Percentiles rank a stretch among this genome's conserved stretches.
Conservation (phyloP, 2,329 filamentous ascomycete genomes). For the Nigrospora osmanthi region DNA sequence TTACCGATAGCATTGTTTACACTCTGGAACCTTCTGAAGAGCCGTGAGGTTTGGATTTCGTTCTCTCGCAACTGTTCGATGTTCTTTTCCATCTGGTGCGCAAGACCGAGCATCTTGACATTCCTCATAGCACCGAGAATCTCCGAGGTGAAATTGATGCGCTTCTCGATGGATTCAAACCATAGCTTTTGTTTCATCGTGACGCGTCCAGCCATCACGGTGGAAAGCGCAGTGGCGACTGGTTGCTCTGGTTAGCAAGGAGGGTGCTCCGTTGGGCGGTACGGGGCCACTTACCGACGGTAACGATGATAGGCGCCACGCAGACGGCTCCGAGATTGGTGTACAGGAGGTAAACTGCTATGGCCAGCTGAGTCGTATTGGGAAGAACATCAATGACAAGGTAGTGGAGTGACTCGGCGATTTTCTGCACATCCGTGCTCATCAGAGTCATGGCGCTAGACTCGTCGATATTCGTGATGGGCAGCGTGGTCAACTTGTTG, state of each 20-base stretch:
- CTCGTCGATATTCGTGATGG: not conserved
- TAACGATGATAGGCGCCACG: constrained; percentile 5
- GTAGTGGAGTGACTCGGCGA: constrained; percentile 3
- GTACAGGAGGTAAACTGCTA: constrained; percentile 5
- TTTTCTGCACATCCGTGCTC: constrained; percentile 4
- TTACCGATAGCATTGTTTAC: constrained; percentile 8
- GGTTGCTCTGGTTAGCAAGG: constrained; percentile 7
- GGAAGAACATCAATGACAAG: constrained; percentile 3
- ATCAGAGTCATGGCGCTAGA: constrained; percentile 6
- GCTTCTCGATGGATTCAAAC: constrained; percentile 6
- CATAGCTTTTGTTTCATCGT: constrained; percentile 6
- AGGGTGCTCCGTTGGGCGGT: not conserved
- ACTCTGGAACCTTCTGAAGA: constrained; percentile 7
- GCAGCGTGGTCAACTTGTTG: constrained; percentile 2
- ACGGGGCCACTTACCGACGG: constrained; percentile 1
- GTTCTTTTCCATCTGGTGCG: constrained; percentile 3
- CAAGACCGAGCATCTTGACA: constrained; percentile 12
- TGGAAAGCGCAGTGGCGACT: constrained; percentile 3
- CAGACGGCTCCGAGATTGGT: constrained; percentile 6
- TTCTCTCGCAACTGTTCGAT: constrained; percentile 8
- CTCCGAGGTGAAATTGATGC: constrained; percentile 7
- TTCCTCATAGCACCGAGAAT: constrained; percentile 9
- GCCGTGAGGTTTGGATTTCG: constrained; percentile 8
- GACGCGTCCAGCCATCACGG: constrained; percentile 1
- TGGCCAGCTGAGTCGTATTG: constrained; percentile 1